Evolutionary conservation across 78 protist genomes (phyloP).

Genomic region (Planoprotostelium fungivorum): DNA sequence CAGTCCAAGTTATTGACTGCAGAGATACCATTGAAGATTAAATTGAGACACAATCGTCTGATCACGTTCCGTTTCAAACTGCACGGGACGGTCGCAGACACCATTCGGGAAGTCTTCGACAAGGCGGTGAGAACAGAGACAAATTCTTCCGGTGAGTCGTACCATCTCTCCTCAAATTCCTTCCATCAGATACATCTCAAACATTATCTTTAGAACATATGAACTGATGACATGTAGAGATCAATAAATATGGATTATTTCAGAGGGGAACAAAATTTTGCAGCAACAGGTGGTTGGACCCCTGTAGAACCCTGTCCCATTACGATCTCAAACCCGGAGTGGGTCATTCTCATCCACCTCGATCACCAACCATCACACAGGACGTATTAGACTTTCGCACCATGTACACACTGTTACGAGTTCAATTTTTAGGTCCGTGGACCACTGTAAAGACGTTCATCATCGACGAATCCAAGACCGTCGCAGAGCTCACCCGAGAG

Average conservation of each 20-base stretch:
- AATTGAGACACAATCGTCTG: constrained; percentile 41
- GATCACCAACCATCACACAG: background rate
- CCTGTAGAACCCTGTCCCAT: constrained; percentile 20
- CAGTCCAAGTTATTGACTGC: background rate
- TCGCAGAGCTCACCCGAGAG: constrained; percentile 38
- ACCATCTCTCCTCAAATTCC: background rate
- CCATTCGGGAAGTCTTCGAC: constrained; percentile 40
- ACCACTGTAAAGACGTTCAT: constrained; percentile 49
- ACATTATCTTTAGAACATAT: too few species aligned
- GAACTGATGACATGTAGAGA: too few species aligned
- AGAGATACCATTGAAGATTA: constrained; percentile 33
- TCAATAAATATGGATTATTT: constrained; percentile 49
- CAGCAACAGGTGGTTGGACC: constrained; percentile 38
- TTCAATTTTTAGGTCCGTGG: background rate
- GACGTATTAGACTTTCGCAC: background rate
- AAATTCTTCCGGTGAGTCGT: background rate
- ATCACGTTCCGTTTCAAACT: constrained; percentile 46
- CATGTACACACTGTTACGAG: background rate
- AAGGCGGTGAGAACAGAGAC: constrained; percentile 35
- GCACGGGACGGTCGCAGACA: constrained; percentile 26
- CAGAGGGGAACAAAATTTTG: constrained; percentile 35
- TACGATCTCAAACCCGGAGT: constrained; percentile 44
- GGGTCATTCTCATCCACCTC: background rate
- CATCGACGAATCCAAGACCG: constrained; percentile 51
- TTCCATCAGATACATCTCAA: too few species aligned